Percentiles rank a stretch among this genome's conserved stretches.
These are phyloP conservation scores for Anisodus tanguticus DNA, from an alignment of 257 asterid species.

Conservation along the genomic window DNA sequence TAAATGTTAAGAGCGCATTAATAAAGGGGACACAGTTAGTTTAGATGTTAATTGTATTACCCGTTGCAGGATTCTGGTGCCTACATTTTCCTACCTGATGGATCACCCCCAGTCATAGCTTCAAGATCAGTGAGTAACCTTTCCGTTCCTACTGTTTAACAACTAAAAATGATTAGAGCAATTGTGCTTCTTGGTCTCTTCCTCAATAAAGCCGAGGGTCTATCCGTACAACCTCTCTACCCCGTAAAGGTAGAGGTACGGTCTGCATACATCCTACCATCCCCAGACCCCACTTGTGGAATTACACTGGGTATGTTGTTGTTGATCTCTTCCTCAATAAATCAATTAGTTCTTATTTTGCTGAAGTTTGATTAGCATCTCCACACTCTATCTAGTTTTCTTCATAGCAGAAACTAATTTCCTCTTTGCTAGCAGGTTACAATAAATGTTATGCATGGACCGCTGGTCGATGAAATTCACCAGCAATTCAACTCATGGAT, in stretches of 20 bases:
- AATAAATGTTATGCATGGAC: constrained; percentile 67
- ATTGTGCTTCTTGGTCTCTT: too few species aligned
- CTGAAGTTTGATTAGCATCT: constrained; percentile 15
- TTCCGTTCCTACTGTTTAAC: constrained; percentile 7
- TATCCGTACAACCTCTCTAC: too few species aligned
- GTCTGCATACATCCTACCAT: too few species aligned
- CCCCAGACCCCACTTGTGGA: too few species aligned
- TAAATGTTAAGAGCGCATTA: background rate
- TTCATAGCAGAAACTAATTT: constrained; percentile 24
- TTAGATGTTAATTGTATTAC: constrained; percentile 29
- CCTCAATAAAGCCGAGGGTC: too few species aligned
- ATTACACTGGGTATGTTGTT: too few species aligned
- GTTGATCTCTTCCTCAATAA: background rate
- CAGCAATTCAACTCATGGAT: constrained; percentile 85
- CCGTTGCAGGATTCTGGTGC: constrained; percentile 75
- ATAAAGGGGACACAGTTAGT: background rate
- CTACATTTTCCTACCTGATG: constrained; percentile 82
- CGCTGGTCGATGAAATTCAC: constrained; percentile 82
- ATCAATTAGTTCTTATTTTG: background rate
- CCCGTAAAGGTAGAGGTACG: too few species aligned
- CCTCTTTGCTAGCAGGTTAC: constrained; percentile 55
- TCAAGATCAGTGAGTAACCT: constrained; percentile 64
- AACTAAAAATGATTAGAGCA: too few species aligned
- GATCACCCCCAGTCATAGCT: constrained; percentile 56
- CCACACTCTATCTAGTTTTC: background rate